These are phyloP conservation scores for Immersiporthe knoxdaviesiana DNA, from an alignment of 2,329 filamentous ascomycete genomes.

Conservation along the genomic window DNA sequence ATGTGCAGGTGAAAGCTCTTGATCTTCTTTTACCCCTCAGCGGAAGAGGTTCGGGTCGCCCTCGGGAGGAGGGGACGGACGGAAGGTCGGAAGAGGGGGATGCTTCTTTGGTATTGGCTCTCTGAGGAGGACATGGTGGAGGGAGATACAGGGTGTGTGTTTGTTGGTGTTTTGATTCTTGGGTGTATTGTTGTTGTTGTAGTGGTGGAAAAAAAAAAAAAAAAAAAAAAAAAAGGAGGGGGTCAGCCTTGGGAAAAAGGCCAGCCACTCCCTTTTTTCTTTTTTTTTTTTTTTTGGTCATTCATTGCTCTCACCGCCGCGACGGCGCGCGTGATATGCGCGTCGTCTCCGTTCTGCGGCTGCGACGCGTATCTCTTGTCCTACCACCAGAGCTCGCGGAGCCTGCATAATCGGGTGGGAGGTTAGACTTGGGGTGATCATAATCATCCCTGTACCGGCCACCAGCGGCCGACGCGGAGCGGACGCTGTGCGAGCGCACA, in stretches of 20 bases:
- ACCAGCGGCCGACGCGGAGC: conserved; percentile 19
- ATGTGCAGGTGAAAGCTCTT: conserved; percentile 3
- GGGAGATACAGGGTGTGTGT: conserved; percentile 22
- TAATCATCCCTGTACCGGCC: conserved; percentile 25
- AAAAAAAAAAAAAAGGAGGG: too few relatives aligned
- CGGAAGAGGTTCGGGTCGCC: conserved; percentile 27
- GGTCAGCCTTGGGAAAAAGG: conserved; percentile 17
- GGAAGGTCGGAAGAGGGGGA: conserved; percentile 1
- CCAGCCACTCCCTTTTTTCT: too few relatives aligned
- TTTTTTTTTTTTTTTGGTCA: too few relatives aligned
- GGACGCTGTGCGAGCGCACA: conserved; percentile 20
- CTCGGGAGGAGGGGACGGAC: conserved; percentile 29
- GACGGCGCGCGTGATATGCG: conserved; percentile 28
- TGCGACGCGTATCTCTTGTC: conserved; percentile 41
- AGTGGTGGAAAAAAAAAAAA: not conserved
- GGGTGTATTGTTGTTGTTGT: not conserved
- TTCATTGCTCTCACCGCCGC: conserved; percentile 30
- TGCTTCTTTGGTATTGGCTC: conserved; percentile 20
- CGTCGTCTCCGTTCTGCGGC: conserved; percentile 28
- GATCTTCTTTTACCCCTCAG: conserved; percentile 25
- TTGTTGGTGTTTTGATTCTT: conserved; percentile 3
- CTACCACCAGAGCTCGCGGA: conserved; percentile 49
- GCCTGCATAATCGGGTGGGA: conserved; percentile 29
- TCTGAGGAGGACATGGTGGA: conserved; percentile 17
- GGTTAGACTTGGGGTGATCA: conserved; percentile 29